Evolutionary conservation across 257 asterid species (phyloP).

Genomic region (Parsonsia alboflavescens): DNA sequence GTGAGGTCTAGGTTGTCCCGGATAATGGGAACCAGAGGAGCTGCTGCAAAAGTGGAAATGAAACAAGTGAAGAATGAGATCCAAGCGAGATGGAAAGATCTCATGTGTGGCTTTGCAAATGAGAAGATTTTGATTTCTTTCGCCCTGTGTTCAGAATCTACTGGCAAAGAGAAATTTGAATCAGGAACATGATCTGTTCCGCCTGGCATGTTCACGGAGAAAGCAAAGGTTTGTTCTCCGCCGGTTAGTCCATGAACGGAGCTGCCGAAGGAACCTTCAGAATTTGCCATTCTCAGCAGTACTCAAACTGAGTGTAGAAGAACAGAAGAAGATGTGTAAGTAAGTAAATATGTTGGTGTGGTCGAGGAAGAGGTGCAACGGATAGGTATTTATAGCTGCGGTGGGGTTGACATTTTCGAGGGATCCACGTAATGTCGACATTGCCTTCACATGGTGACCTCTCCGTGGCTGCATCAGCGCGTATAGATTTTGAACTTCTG

Average conservation of each 20-base stretch:
- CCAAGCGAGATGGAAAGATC: constrained; percentile 65
- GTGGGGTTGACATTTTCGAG: neutral
- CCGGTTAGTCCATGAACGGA: constrained; percentile 21
- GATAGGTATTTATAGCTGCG: constrained; percentile 7
- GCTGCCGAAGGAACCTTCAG: constrained; percentile 5
- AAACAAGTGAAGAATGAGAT: constrained; percentile 63
- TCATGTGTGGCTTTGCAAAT: constrained; percentile 46
- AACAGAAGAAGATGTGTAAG: no score
- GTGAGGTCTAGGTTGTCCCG: constrained; percentile 49
- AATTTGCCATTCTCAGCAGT: neutral
- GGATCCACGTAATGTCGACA: constrained; percentile 7
- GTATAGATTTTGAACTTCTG: neutral
- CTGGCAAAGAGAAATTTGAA: constrained; percentile 29
- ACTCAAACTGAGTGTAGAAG: no score
- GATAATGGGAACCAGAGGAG: constrained; percentile 62
- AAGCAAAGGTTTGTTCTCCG: constrained; percentile 16
- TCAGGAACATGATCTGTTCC: neutral
- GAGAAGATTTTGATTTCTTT: constrained; percentile 26
- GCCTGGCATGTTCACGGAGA: neutral
- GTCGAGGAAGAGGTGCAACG: neutral
- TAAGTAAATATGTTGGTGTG: neutral
- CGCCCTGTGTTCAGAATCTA: constrained; percentile 36
- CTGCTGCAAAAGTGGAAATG: constrained; percentile 63
- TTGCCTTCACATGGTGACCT: constrained; percentile 6
- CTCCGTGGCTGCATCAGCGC: neutral